Base-by-base conservation (phyloP, 768 basidiomycete genomes). In the Coprinopsis strossmayeri region DNA sequence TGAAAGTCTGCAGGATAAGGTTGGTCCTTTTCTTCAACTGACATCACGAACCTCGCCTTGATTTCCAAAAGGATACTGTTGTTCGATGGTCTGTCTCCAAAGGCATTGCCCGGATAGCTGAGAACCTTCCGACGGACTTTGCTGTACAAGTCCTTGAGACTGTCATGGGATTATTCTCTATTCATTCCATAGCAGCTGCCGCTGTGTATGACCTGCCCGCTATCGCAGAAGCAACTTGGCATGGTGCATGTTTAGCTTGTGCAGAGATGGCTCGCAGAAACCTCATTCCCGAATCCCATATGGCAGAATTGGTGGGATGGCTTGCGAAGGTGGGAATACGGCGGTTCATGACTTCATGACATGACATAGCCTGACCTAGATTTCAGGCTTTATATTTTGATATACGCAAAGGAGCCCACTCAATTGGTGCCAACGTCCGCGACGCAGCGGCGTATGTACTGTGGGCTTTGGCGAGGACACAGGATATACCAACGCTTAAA, bases 11-110 rank as follows among this genome's bases (percentile, higher is more conserved):
- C 83, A 88, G 57, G 93, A 99, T 61, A 88, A 82, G 65, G 94
- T 94, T 52, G 32, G 51, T 5, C n/a, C 13, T 20, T 25, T 18
- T 30, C 15, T 17, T 5, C 13, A 11, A 25, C 3, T 25, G 24
- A 27, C 43, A 18, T 41, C 15, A 25, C 23, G 24, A 10, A 13
- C 17, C 3, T 38, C 17, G 4, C 35, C 15, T 52, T 18, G 44
- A 37, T 11, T 18, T 9, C 18, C 18, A 45, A 13, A 55, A 98
- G 94, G 94, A 96, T 58, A 97, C 95, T 0, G 72, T 93, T 23
- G 91, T 98, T 11, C 86, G 96, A 43, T 97, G 91, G 79, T 92
- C 95, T 12, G 81, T 91, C 3, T 89, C 96, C 9, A 99, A 98
- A 65, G 89, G 88, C 32, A 69, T 97, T 7, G 88, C 93, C 5